Percentiles rank a stretch among this genome's conserved stretches.
These are phyloP conservation scores for Russula abietina DNA, from an alignment of 768 basidiomycete species.

Conservation along the genomic window DNA sequence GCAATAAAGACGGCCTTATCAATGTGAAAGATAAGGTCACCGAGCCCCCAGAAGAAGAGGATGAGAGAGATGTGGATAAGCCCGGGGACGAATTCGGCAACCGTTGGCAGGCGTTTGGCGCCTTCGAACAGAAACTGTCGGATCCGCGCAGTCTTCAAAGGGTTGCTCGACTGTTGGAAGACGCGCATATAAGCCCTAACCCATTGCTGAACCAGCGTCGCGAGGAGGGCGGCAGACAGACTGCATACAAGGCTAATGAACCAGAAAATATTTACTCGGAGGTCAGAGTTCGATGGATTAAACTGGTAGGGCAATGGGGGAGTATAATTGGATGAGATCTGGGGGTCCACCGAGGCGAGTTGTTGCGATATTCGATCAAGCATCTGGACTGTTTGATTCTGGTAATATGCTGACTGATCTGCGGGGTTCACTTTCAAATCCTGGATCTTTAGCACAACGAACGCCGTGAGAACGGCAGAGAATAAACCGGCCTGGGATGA, in stretches of 20 bases:
- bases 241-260: background rate
- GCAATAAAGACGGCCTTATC: background rate
- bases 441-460: background rate
- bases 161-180: background rate
- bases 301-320: background rate
- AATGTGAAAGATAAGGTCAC: background rate
- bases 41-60: conserved; percentile 3
- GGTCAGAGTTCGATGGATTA: background rate
- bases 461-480: conserved; percentile 1
- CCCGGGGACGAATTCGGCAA: background rate
- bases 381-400: background rate
- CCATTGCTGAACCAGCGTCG: conserved; percentile 7
- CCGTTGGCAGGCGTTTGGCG: background rate
- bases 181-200: background rate
- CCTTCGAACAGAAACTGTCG: background rate
- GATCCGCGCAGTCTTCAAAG: background rate
- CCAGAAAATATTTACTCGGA: conserved; percentile 1
- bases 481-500: conserved; percentile 5
- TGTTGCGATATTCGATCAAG: conserved; percentile 9
- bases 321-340: background rate
- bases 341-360: background rate
- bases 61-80: background rate
- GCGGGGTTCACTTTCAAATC: background rate
- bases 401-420: background rate
- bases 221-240: background rate